A percentile compares a stretch with the other conserved stretches of the same genome.
Conservation (phyloP, 177 flowering plant species). For the Tripterygium wilfordii region DNA sequence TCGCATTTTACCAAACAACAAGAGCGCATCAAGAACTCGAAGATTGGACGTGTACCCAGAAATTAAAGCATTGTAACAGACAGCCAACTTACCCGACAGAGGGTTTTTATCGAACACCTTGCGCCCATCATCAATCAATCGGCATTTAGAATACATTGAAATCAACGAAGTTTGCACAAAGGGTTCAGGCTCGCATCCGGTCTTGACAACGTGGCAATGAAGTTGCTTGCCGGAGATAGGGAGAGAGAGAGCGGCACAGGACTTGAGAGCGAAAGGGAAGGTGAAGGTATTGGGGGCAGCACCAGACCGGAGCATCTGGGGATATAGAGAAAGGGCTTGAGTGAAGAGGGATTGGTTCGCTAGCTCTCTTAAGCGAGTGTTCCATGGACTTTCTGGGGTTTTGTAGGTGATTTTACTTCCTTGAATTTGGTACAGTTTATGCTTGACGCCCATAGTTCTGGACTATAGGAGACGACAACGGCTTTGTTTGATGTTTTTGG, state of each 20-base stretch:
- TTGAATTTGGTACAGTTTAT: no score
- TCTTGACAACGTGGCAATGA: conserved; percentile 54
- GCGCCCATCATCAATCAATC: conserved; percentile 29
- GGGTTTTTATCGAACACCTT: conserved; percentile 64
- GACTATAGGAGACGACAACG: no score
- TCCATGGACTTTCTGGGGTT: conserved; percentile 34
- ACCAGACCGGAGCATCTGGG: conserved; percentile 58
- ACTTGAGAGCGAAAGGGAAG: conserved; percentile 78
- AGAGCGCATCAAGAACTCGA: conserved; percentile 29
- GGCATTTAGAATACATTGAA: conserved; percentile 53
- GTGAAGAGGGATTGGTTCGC: conserved; percentile 39
- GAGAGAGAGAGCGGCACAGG: conserved; percentile 60
- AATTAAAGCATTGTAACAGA: conserved; percentile 75
- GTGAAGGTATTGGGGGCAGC: conserved; percentile 62
- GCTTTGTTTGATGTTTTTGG: no score
- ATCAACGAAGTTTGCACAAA: conserved; percentile 65
- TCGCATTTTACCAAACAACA: conserved; percentile 54
- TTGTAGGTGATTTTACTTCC: not conserved
- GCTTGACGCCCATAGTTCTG: no score
- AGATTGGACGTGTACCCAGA: conserved; percentile 51
- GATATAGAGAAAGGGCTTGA: conserved; percentile 55
- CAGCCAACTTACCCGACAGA: conserved; percentile 23
- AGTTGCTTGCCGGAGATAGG: conserved; percentile 56
- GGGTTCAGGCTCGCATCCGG: conserved; percentile 56
- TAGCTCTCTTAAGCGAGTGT: conserved; percentile 45